phyloP scores from a whole-genome alignment of 441 rosid genomes.

The Daphne laureola region DNA sequence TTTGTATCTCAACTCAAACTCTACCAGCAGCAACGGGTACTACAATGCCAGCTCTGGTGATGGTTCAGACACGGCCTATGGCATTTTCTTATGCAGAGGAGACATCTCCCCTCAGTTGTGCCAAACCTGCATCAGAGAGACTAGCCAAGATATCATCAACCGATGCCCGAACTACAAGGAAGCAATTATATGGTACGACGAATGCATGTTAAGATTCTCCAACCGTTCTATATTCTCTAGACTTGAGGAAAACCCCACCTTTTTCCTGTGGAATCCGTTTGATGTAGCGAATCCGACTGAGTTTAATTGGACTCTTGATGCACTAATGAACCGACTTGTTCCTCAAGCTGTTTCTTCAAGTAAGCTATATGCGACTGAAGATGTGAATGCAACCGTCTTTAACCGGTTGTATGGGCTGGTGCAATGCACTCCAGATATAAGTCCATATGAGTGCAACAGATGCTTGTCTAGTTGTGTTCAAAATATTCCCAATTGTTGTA shows the following conservation, averaged over 20 bases:
- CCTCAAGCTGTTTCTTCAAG: not conserved
- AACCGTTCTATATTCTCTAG: not conserved
- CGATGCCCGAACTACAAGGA: not conserved
- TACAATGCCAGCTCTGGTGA: not conserved
- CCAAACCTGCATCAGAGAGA: not conserved
- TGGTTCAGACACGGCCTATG: not conserved
- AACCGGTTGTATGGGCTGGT: conserved; percentile 24
- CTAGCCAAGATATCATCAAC: not conserved
- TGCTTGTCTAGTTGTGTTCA: conserved; percentile 22
- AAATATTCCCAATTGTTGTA: conserved; percentile 12
- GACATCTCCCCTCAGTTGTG: not conserved
- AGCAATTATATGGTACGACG: not conserved
- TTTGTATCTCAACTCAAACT: no score
- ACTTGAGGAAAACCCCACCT: not conserved
- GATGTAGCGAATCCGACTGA: conserved; percentile 6
- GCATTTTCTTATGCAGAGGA: not conserved
- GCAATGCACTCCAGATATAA: conserved; percentile 48
- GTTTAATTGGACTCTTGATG: conserved; percentile 16
- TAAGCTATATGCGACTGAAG: not conserved
- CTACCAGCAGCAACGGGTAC: not conserved
- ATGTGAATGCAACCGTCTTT: not conserved
- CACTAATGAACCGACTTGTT: not conserved
- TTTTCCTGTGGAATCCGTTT: not conserved
- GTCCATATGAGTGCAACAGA: conserved; percentile 17
- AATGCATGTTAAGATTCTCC: not conserved